Percentiles rank a stretch among this genome's conserved stretches.
These are phyloP conservation scores for Paraphaeosphaeria minitans DNA, from an alignment of 2,329 filamentous ascomycete genomes.

Conservation along the genomic window DNA sequence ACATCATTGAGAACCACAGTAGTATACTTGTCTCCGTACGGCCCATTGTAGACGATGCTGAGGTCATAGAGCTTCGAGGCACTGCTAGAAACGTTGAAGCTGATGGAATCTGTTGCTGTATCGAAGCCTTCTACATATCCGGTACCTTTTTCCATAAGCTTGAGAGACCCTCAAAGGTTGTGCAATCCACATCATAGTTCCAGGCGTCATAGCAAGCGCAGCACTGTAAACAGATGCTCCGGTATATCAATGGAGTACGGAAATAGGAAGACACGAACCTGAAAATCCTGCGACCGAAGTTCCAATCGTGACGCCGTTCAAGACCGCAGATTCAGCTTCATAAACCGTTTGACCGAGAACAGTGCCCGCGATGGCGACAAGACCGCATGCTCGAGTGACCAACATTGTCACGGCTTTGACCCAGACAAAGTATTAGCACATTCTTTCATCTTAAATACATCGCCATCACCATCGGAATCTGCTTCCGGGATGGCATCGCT, in stretches of 20 bases:
- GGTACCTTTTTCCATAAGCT: constrained; percentile 40
- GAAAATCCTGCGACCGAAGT: constrained; percentile 49
- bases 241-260: not conserved
- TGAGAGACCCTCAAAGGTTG: not conserved
- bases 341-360: constrained; percentile 26
- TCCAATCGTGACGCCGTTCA: constrained; percentile 50
- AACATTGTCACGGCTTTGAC: constrained; percentile 4
- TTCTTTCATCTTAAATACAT: not conserved
- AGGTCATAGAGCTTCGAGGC: constrained; percentile 52
- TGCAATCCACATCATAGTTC: not conserved
- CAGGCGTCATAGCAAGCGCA: not conserved
- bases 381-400: not conserved
- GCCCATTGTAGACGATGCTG: constrained; percentile 51
- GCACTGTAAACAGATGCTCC: not conserved
- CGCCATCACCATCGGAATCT: not conserved
- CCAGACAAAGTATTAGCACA: not conserved
- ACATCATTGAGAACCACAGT: constrained; percentile 52
- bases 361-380: constrained; percentile 4
- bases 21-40: constrained; percentile 55
- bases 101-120: constrained; percentile 50
- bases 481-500: not conserved
- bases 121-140: constrained; percentile 58
- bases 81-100: constrained; percentile 48
- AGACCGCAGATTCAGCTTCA: constrained; percentile 51
- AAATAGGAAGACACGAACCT: constrained; percentile 25